phyloP scores from a whole-genome alignment of 202 grass and related monocot genomes.

The Alloteropsis angusta region DNA sequence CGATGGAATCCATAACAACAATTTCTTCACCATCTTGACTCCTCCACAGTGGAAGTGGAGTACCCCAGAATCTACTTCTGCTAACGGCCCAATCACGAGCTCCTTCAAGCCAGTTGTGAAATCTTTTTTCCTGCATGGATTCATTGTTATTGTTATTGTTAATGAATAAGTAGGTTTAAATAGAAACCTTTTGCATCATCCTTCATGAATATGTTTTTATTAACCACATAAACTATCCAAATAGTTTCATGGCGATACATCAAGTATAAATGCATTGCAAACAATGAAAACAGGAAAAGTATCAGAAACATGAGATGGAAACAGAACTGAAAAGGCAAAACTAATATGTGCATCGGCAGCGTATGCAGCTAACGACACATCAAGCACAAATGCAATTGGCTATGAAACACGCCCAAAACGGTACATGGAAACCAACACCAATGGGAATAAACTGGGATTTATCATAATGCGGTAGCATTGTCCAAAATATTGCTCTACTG shows the following conservation, averaged over 20 bases:
- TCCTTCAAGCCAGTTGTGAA: constrained; percentile 99
- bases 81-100: constrained; percentile 97
- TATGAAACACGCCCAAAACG: not conserved
- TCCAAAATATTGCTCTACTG: too few species aligned
- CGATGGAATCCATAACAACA: constrained; percentile 84
- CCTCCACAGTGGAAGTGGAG: constrained; percentile 90
- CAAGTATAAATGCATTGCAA: not conserved
- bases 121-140: constrained; percentile 70
- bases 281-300: constrained; percentile 2
- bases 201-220: not conserved
- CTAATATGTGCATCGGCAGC: not conserved
- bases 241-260: not conserved
- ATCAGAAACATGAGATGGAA: not conserved
- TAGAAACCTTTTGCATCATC: constrained; percentile 1
- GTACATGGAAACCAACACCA: not conserved
- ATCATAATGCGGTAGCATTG: too few species aligned
- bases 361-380: not conserved
- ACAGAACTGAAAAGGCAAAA: not conserved
- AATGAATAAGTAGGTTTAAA: constrained; percentile 9
- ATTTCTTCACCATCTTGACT: constrained; percentile 91
- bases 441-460: not conserved
- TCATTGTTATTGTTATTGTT: constrained; percentile 20
- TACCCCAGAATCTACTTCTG: constrained; percentile 98
- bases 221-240: constrained; percentile 3
- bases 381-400: constrained; percentile 13